Percentiles rank a stretch among this genome's conserved stretches.
phyloP scores from a whole-genome alignment of 495 filamentous ascomycete genomes.

The Parathielavia hyrcaniae region DNA sequence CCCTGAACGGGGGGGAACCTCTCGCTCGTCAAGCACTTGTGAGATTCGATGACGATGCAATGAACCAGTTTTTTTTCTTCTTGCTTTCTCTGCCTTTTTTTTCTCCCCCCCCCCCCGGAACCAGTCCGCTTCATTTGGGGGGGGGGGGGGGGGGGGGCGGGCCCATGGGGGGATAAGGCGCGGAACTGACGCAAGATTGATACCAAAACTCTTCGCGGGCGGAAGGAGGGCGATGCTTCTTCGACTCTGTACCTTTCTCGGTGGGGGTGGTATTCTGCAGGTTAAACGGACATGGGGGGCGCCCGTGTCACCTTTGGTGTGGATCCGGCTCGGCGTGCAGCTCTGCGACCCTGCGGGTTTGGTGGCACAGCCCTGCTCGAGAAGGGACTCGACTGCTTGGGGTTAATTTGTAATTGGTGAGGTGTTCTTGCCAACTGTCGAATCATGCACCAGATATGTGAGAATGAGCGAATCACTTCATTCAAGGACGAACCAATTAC shows the following conservation, averaged over 20 bases:
- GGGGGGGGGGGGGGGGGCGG: slow-evolving; percentile 2
- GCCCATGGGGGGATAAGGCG: neutral
- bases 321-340: slow-evolving; percentile 17
- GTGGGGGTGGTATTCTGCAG: slow-evolving; percentile 22
- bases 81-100: neutral
- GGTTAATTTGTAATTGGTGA: too few relatives aligned
- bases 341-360: slow-evolving; percentile 14
- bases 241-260: slow-evolving; percentile 6
- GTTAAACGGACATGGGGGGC: slow-evolving; percentile 19
- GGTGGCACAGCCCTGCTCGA: slow-evolving; percentile 18
- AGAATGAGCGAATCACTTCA: slow-evolving; percentile 7
- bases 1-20: too few relatives aligned
- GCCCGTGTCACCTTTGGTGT: too few relatives aligned
- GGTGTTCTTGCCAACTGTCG: neutral
- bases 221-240: slow-evolving; percentile 5
- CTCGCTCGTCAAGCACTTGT: neutral
- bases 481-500: slow-evolving; percentile 3
- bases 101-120: neutral
- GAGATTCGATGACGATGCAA: neutral
- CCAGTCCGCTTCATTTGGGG: slow-evolving; percentile 6
- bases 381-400: neutral
- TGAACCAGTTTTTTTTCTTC: neutral
- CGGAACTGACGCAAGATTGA: slow-evolving; percentile 15
- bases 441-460: neutral
- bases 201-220: slow-evolving; percentile 18